Evolutionary conservation across 2,329 filamentous ascomycete species (phyloP).

Genomic region (Pyrenochaeta sp.): DNA sequence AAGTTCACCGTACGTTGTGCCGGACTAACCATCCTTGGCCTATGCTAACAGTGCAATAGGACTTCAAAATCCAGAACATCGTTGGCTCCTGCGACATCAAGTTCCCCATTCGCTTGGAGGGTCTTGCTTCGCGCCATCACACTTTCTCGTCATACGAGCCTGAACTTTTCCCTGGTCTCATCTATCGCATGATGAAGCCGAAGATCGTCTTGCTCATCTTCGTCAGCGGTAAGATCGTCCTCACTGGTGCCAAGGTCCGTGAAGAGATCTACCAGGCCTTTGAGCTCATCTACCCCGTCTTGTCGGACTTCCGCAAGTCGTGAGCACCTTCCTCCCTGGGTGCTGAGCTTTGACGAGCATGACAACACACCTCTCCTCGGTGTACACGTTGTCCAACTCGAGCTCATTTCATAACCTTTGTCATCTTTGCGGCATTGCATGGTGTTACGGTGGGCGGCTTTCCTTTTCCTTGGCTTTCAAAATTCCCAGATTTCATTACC

Average conservation of each 20-base stretch:
- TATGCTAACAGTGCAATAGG: conserved; percentile 50
- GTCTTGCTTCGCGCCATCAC: conserved; percentile 95
- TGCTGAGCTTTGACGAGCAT: conserved; percentile 11
- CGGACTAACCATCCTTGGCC: conserved; percentile 18
- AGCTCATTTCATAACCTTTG: conserved; percentile 27
- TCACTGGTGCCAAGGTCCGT: conserved; percentile 96
- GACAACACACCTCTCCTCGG: conserved; percentile 5
- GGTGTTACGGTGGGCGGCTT: conserved; percentile 44
- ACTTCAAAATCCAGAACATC: conserved; percentile 98
- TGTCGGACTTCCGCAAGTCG: conserved; percentile 69
- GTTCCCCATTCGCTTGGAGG: conserved; percentile 97
- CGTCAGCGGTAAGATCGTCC: conserved; percentile 96
- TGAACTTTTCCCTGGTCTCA: conserved; percentile 97
- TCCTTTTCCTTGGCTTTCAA: conserved; percentile 31
- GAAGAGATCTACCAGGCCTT: conserved; percentile 78
- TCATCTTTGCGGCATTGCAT: conserved; percentile 52
- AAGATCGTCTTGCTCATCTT: conserved; percentile 99
- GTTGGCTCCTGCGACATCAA: conserved; percentile 99
- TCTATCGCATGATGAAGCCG: conserved; percentile 99
- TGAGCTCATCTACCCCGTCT: conserved; percentile 44
- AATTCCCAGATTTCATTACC: conserved; percentile 36
- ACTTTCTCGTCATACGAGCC: conserved; percentile 96
- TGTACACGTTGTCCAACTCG: conserved; percentile 14
- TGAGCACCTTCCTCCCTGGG: conserved; percentile 44
- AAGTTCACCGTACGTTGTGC: conserved; percentile 76